Percentiles rank a stretch among this genome's conserved stretches.
Evolutionary conservation across 345 rosid genomes (phyloP).

Genomic region (Sisymbrium irio): DNA sequence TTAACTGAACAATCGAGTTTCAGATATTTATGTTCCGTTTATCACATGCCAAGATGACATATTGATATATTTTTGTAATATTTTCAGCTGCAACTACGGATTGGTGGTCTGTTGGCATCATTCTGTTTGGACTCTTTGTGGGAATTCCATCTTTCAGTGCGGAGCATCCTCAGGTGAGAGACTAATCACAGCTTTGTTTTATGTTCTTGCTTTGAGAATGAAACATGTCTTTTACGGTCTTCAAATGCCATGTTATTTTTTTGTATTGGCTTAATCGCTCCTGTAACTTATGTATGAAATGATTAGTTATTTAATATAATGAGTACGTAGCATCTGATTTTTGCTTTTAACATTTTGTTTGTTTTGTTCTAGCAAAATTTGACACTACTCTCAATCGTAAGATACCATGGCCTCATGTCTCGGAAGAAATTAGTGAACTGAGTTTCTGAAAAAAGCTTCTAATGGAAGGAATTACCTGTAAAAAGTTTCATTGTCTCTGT

Average conservation of each 20-base stretch:
- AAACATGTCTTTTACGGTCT: conserved; percentile 5
- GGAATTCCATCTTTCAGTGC: conserved; percentile 99
- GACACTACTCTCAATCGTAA: conserved; percentile 97
- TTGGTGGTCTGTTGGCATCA: conserved; percentile 99
- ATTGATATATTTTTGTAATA: neutral
- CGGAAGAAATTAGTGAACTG: conserved; percentile 84
- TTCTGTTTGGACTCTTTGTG: conserved; percentile 86
- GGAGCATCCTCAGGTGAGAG: conserved; percentile 47
- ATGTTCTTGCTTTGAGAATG: conserved; percentile 8
- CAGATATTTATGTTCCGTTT: conserved; percentile 12
- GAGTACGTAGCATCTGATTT: neutral
- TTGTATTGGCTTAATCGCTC: neutral
- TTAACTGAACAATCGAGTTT: neutral
- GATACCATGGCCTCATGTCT: conserved; percentile 91
- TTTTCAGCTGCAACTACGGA: conserved; percentile 91
- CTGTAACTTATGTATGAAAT: neutral
- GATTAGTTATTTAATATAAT: neutral
- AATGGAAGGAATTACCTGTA: no score
- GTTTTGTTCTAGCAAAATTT: conserved; percentile 67
- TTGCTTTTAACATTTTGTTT: conserved; percentile 3
- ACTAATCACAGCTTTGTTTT: conserved; percentile 13
- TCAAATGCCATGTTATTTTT: neutral
- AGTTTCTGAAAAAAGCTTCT: no score
- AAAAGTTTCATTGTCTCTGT: no score
- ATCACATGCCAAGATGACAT: conserved; percentile 8